A percentile compares a stretch with the other conserved stretches of the same genome.
These are phyloP conservation scores for Daldinia caldariorum DNA, from an alignment of 495 filamentous ascomycete genomes.

Conservation along the genomic window DNA sequence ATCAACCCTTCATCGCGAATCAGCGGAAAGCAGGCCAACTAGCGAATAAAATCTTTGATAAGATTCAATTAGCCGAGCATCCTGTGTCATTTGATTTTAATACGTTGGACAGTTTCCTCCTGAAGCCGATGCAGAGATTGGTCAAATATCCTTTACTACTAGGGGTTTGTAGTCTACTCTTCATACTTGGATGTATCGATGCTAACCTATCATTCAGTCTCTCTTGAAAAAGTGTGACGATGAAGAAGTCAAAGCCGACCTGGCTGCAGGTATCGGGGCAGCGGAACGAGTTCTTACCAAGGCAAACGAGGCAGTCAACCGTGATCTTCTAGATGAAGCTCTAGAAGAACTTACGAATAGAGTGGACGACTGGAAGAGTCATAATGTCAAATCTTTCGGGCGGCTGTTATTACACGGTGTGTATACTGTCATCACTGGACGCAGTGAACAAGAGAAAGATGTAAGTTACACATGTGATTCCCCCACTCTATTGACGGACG, in stretches of 20 bases:
- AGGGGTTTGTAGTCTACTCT: conserved; percentile 64
- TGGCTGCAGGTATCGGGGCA: conserved; percentile 75
- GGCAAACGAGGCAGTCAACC: conserved; percentile 89
- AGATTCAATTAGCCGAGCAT: conserved; percentile 63
- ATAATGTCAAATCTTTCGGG: conserved; percentile 89
- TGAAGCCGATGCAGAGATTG: conserved; percentile 96
- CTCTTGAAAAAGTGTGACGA: conserved; percentile 83
- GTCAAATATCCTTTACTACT: conserved; percentile 93
- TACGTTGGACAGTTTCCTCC: conserved; percentile 84
- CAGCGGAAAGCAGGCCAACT: conserved; percentile 75
- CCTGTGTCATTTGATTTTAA: conserved; percentile 68
- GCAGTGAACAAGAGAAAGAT: conserved; percentile 84
- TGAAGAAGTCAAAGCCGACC: conserved; percentile 71
- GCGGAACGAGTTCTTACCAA: conserved; percentile 79
- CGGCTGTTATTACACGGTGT: conserved; percentile 89
- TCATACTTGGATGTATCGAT: not conserved
- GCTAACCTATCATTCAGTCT: conserved; percentile 64
- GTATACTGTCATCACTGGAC: conserved; percentile 91
- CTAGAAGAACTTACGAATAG: conserved; percentile 79
- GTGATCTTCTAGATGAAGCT: conserved; percentile 81
- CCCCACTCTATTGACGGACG: conserved; percentile 7
- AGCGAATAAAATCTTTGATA: conserved; percentile 69
- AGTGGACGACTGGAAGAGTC: conserved; percentile 98
- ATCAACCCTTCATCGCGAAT: conserved; percentile 97
- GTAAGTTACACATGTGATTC: conserved; percentile 59